Evolutionary conservation across 495 filamentous ascomycete species (phyloP), one percentile per base, ranked within the genome.

Genomic region (Penicillium bialowiezense): DNA sequence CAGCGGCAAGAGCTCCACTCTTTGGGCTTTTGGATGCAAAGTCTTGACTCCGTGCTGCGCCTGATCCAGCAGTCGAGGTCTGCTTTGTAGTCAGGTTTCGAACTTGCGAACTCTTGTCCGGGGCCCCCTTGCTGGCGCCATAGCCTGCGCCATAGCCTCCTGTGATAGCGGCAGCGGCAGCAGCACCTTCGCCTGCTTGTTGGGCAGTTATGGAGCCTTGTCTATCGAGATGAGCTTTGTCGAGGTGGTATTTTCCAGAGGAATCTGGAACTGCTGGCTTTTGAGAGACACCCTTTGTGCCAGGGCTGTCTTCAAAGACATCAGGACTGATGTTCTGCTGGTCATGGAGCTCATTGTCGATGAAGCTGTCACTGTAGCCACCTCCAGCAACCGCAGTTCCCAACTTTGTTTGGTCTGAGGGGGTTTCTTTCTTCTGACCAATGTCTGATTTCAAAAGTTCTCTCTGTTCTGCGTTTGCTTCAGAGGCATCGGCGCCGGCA

Each of bases 331-430:
- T 37, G 7, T 29, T 43, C 2, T 43, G 26, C 9, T 36, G 21
- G 29, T 42, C 37, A n/a, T 41, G 29, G 6, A 42, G 32, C 31
- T 43, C 48, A 3, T 50, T 43, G 5, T 48, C 18, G 18, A 48
- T 33, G n/a, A 10, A 33, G 1, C 37, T 35, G 0, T 48, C 14
- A 26, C 36, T 33, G 8, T 3, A 48, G 1, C 9, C 45, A 6
- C 18, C 36, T 7, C 26, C 45, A 19, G 26, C 24, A 4, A 4
- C n/a, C 3, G 45, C 13, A 12, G 3, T n/a, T 23, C 35, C 26
- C 4, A 9, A 24, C 23, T 29, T 47, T 19, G 7, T 9, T 46
- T 46, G 32, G 29, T 7, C 23, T 10, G 9, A 31, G 24, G n/a
- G 24, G 26, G 14, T 24, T 12, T 36, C 8, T 8, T 17, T 18